phyloP scores from a whole-genome alignment of 768 basidiomycete genomes.

The Termitomyces sp. region DNA sequence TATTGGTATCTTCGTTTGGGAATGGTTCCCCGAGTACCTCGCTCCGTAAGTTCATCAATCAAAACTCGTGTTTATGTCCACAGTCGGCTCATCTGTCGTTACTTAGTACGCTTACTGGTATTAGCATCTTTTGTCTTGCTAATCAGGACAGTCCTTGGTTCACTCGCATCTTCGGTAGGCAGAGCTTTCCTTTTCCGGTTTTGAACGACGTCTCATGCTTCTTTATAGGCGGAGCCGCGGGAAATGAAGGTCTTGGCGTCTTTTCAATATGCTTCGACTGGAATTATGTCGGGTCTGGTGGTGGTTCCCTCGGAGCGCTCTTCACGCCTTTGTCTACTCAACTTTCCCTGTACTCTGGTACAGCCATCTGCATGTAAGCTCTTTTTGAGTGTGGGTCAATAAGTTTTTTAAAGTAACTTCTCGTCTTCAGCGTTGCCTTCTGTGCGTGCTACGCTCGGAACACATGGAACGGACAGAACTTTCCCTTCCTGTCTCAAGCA shows the following conservation, averaged over 20 bases:
- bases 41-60: slow-evolving; percentile 22
- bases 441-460: slow-evolving; percentile 41
- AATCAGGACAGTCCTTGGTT: slow-evolving; percentile 32
- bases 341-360: slow-evolving; percentile 43
- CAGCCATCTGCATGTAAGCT: slow-evolving; percentile 45
- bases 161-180: slow-evolving; percentile 16
- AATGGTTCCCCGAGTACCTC: slow-evolving; percentile 50
- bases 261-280: slow-evolving; percentile 59
- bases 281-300: slow-evolving; percentile 48
- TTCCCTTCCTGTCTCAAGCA: slow-evolving; percentile 53
- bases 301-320: slow-evolving; percentile 36
- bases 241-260: slow-evolving; percentile 57
- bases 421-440: slow-evolving; percentile 32
- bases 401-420: not conserved
- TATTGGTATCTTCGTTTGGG: slow-evolving; percentile 48
- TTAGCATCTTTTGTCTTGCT: slow-evolving; percentile 53
- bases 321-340: slow-evolving; percentile 53
- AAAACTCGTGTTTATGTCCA: not conserved
- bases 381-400: not conserved
- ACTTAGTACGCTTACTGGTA: slow-evolving; percentile 51
- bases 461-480: slow-evolving; percentile 50
- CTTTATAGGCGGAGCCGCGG: slow-evolving; percentile 42
- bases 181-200: not conserved
- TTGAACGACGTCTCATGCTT: not conserved
- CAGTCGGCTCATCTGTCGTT: not conserved